phyloP scores from a whole-genome alignment of 257 asterid species.

The Solanum sejunctum region DNA sequence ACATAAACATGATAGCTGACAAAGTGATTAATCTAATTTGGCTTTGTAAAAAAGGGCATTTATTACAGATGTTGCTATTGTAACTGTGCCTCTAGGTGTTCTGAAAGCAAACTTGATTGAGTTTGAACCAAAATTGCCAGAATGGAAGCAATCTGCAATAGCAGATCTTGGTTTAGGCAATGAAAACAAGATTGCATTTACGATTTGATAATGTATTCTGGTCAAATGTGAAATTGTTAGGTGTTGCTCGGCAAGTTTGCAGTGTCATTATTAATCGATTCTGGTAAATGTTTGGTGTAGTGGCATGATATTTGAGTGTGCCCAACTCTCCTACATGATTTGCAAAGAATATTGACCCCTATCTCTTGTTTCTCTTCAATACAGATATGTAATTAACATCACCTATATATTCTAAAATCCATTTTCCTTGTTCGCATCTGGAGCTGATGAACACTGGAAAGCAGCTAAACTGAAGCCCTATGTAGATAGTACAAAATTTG shows the following conservation, averaged over 20 bases:
- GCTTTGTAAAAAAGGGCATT: slow-evolving; percentile 4
- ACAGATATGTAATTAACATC: too few relatives aligned
- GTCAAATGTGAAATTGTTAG: slow-evolving; percentile 89
- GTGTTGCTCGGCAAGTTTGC: slow-evolving; percentile 15
- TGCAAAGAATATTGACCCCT: too few relatives aligned
- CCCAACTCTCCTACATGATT: too few relatives aligned
- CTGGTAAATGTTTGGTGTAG: too few relatives aligned
- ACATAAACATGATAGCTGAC: not conserved
- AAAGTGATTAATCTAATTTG: not conserved
- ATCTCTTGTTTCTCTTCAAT: too few relatives aligned
- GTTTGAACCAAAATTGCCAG: slow-evolving; percentile 82
- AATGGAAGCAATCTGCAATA: slow-evolving; percentile 87
- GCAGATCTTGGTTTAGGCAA: slow-evolving; percentile 91
- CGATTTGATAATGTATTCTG: slow-evolving; percentile 68
- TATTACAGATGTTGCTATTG: slow-evolving; percentile 76
- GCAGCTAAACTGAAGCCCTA: too few relatives aligned
- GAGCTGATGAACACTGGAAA: too few relatives aligned
- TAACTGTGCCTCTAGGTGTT: slow-evolving; percentile 88
- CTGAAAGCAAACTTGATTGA: slow-evolving; percentile 69
- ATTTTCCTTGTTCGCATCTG: too few relatives aligned
- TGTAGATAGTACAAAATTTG: too few relatives aligned
- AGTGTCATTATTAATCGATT: too few relatives aligned
- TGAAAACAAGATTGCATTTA: slow-evolving; percentile 78
- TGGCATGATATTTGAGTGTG: too few relatives aligned
- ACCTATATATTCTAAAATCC: too few relatives aligned